A percentile compares a stretch with the other conserved stretches of the same genome.
These are phyloP conservation scores for Penicillium palitans DNA, from an alignment of 2,329 filamentous ascomycete species.

Conservation along the genomic window DNA sequence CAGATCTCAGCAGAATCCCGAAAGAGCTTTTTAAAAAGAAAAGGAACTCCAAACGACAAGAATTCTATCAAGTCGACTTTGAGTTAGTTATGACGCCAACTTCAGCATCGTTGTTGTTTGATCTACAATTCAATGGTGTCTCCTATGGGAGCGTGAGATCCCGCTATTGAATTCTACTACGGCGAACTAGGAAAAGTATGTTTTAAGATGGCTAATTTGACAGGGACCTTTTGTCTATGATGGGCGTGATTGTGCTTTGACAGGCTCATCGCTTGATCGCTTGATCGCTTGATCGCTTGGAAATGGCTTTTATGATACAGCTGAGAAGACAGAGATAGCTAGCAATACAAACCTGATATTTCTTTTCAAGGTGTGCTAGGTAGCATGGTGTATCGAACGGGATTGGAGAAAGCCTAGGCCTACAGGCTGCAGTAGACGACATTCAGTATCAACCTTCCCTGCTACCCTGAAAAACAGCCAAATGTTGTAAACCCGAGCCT, in stretches of 20 bases:
- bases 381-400: background rate
- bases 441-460: background rate
- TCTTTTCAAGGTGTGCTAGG: background rate
- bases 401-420: no score
- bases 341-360: background rate
- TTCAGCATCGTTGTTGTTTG: constrained; percentile 27
- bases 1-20: constrained; percentile 25
- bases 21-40: constrained; percentile 16
- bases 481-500: constrained; percentile 11
- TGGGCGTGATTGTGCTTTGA: background rate
- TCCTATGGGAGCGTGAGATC: constrained; percentile 26
- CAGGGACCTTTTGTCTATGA: background rate
- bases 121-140: constrained; percentile 28
- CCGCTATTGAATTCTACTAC: constrained; percentile 16
- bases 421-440: background rate
- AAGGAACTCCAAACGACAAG: constrained; percentile 16
- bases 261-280: background rate
- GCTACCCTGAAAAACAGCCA: constrained; percentile 8
- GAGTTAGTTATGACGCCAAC: constrained; percentile 21
- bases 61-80: constrained; percentile 16
- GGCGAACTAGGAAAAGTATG: background rate
- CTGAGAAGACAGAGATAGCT: background rate
- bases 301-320: background rate
- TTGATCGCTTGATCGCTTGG: background rate
- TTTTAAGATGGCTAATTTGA: background rate